A percentile compares a stretch with the other conserved stretches of the same genome.
Conservation (phyloP, 2,329 filamentous ascomycete species). For the Claviceps africana region DNA sequence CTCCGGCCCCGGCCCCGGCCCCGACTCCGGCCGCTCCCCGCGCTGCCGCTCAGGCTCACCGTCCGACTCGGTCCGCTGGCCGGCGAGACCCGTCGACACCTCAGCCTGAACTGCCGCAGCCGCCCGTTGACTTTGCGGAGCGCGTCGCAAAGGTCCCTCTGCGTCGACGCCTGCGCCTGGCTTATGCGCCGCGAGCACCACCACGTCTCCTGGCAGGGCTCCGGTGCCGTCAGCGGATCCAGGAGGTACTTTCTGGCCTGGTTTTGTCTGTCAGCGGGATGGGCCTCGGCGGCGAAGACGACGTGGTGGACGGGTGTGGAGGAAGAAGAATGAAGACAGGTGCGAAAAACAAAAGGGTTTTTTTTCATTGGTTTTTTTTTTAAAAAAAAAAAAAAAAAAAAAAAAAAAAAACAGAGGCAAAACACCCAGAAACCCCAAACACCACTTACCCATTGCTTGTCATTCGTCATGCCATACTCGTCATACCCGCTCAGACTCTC, state of each 20-base stretch:
- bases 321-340: background rate
- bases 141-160: background rate
- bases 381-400: background rate
- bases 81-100: background rate
- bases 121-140: background rate
- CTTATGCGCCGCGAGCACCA: constrained; percentile 9
- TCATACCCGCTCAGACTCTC: constrained; percentile 6
- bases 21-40: background rate
- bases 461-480: constrained; percentile 11
- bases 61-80: background rate
- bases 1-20: background rate
- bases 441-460: constrained; percentile 36
- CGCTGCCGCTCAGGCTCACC: background rate
- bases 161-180: background rate
- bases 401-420: background rate
- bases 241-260: constrained; percentile 55
- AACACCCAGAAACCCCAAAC: background rate
- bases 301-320: no score
- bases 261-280: background rate
- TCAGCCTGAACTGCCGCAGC: background rate
- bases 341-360: background rate
- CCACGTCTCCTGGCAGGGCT: constrained; percentile 54
- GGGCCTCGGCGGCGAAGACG: background rate
- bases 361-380: no score
- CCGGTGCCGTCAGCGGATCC: constrained; percentile 53